These are phyloP conservation scores for Pestalotiopsis sp. DNA, from an alignment of 2,329 filamentous ascomycete species.

Conservation along the genomic window DNA sequence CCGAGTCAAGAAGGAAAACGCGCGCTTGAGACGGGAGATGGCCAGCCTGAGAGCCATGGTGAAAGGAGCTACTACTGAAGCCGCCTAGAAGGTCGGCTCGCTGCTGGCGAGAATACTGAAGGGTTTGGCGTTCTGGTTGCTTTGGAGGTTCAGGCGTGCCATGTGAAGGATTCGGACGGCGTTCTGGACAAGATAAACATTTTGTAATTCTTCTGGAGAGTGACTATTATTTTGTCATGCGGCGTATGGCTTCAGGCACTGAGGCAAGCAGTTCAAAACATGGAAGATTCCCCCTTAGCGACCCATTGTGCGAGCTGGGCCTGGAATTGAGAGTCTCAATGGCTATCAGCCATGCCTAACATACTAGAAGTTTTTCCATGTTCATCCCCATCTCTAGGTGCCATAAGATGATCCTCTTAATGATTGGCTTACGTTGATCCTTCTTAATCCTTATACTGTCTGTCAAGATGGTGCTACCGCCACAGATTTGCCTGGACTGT, in stretches of 20 bases:
- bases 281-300: not conserved
- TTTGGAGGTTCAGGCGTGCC: slow-evolving; percentile 1
- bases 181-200: not conserved
- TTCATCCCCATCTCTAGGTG: no score
- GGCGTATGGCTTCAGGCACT: not conserved
- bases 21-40: slow-evolving; percentile 80
- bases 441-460: no score
- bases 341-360: not conserved
- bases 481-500: no score
- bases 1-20: slow-evolving; percentile 82
- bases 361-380: no score
- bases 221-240: not conserved
- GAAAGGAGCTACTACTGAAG: slow-evolving; percentile 38
- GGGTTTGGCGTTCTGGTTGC: slow-evolving; percentile 8
- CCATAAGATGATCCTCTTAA: no score
- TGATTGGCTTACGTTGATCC: no score
- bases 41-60: slow-evolving; percentile 66
- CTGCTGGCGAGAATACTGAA: slow-evolving; percentile 1
- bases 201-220: not conserved
- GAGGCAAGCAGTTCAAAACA: not conserved
- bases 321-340: not conserved
- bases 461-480: no score
- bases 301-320: not conserved
- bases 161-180: not conserved
- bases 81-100: slow-evolving; percentile 15